Evolutionary conservation across 2,329 filamentous ascomycete species (phyloP).

Genomic region (Claviceps digitariae): DNA sequence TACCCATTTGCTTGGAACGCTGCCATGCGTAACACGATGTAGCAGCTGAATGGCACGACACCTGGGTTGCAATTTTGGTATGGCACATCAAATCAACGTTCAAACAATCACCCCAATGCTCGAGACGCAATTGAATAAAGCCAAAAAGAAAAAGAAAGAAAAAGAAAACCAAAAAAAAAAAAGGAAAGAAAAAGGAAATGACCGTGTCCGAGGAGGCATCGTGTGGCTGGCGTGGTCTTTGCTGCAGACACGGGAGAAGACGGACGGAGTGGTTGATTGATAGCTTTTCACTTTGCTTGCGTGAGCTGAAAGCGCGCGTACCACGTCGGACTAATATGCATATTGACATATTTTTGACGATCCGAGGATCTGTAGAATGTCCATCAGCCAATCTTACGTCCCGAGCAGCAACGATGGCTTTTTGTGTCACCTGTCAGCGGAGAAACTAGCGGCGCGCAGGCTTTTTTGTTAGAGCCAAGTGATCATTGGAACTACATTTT

Average conservation of each 20-base stretch:
- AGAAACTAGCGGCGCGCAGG: no score
- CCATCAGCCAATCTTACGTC: background rate
- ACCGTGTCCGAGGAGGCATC: background rate
- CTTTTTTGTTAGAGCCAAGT: background rate
- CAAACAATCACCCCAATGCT: background rate
- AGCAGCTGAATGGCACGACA: background rate
- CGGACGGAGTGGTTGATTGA: background rate
- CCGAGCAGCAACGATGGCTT: background rate
- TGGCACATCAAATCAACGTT: background rate
- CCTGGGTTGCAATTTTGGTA: background rate
- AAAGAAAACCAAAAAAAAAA: background rate
- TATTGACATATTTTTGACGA: background rate
- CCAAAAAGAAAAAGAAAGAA: background rate
- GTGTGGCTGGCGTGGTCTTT: slow-evolving; percentile 1
- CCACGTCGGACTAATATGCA: background rate
- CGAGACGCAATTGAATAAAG: background rate
- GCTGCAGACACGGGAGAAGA: background rate
- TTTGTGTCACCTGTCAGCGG: background rate
- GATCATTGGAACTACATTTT: background rate
- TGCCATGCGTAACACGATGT: background rate
- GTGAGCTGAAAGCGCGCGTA: slow-evolving; percentile 1
- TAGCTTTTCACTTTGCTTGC: background rate
- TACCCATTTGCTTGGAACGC: background rate
- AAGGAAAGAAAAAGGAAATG: background rate
- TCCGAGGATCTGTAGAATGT: background rate